Percentiles rank a stretch among this genome's conserved stretches.
Conservation (phyloP, 805 yeast species). For the Groenewaldozyma salmanticensis region DNA sequence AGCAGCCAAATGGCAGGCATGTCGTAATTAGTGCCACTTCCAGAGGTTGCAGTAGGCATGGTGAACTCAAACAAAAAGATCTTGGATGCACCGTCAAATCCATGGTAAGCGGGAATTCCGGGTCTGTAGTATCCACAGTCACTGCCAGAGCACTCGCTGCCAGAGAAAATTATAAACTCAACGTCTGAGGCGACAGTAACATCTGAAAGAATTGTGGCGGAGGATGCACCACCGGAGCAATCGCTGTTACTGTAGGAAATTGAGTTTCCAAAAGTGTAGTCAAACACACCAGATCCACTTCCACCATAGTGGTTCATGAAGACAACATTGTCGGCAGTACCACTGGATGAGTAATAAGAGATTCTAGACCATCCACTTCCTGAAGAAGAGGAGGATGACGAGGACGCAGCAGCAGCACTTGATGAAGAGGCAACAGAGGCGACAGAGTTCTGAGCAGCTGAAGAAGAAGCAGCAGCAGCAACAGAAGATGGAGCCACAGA, state of each 20-base stretch:
- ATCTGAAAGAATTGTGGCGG: constrained; percentile 59
- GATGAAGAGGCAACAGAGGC: constrained; percentile 20
- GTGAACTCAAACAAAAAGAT: constrained; percentile 86
- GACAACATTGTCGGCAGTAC: constrained; percentile 58
- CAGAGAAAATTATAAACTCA: constrained; percentile 77
- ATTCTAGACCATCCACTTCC: constrained; percentile 51
- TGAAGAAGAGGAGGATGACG: constrained; percentile 30
- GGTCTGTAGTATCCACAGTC: constrained; percentile 80
- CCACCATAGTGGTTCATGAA: constrained; percentile 90
- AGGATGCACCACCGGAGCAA: constrained; percentile 63
- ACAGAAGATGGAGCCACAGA: constrained; percentile 17
- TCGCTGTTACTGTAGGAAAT: constrained; percentile 74
- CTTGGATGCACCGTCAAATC: constrained; percentile 77
- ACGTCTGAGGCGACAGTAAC: constrained; percentile 59
- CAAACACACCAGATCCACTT: constrained; percentile 83
- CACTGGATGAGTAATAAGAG: constrained; percentile 63
- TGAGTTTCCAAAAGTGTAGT: constrained; percentile 82
- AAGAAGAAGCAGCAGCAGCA: constrained; percentile 14
- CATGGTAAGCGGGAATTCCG: constrained; percentile 88
- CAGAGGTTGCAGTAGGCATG: constrained; percentile 67
- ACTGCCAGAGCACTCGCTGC: constrained; percentile 31
- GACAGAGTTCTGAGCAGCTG: constrained; percentile 16
- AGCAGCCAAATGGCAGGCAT: constrained; percentile 98
- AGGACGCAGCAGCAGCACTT: constrained; percentile 23
- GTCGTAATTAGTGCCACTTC: constrained; percentile 43